A percentile compares a stretch with the other conserved stretches of the same genome.
These are phyloP conservation scores for Apiospora marii DNA, from an alignment of 2,329 filamentous ascomycete species.

Conservation along the genomic window DNA sequence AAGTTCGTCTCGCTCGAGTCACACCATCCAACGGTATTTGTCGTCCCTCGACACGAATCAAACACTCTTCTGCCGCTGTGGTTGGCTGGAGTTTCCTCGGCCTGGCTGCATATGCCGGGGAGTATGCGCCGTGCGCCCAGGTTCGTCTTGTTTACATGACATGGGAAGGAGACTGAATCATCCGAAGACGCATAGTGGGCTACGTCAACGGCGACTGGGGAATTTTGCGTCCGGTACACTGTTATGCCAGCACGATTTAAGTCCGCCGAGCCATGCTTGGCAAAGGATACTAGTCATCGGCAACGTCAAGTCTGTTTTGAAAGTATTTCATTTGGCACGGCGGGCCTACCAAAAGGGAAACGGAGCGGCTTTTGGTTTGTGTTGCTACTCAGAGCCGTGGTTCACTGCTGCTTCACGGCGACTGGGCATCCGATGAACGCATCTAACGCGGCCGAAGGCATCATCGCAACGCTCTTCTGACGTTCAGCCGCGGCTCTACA, in stretches of 20 bases:
- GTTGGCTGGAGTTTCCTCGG: background rate
- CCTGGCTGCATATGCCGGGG: background rate
- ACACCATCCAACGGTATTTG: conserved; percentile 12
- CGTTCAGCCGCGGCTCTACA: background rate
- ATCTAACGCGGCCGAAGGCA: background rate
- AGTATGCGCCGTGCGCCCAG: background rate
- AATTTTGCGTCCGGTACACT: background rate
- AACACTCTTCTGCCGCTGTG: background rate
- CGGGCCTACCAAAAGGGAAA: background rate
- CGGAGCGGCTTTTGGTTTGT: background rate
- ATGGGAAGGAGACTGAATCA: background rate
- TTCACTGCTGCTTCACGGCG: conserved; percentile 8
- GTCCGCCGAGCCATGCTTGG: background rate
- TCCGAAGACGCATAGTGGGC: background rate
- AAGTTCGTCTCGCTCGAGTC: conserved; percentile 17
- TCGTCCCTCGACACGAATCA: conserved; percentile 8
- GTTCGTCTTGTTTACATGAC: conserved; percentile 15
- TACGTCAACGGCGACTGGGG: background rate
- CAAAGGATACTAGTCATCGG: background rate
- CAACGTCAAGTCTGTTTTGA: conserved; percentile 11
- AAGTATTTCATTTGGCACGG: background rate
- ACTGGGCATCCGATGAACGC: conserved; percentile 12
- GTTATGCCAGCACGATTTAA: background rate
- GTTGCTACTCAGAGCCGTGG: conserved; percentile 5
- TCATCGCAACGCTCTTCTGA: background rate